Conservation (phyloP, 805 yeast genomes). For the Lachancea sp. region DNA sequence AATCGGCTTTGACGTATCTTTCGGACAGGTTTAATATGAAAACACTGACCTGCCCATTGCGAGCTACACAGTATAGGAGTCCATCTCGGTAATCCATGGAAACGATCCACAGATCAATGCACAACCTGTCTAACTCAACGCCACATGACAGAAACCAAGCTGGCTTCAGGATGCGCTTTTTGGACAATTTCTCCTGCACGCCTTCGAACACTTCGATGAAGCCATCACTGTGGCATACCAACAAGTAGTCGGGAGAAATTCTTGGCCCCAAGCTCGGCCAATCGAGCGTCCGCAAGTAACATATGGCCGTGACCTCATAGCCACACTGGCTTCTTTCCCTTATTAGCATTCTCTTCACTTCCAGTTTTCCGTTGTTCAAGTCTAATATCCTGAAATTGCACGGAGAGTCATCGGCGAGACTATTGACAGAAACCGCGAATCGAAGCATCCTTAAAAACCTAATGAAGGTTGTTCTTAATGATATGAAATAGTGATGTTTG, state of each 20-base stretch:
- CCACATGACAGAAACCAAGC: slow-evolving; percentile 19
- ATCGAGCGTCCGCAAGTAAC: slow-evolving; percentile 20
- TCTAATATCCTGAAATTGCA: slow-evolving; percentile 22
- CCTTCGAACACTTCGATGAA: slow-evolving; percentile 25
- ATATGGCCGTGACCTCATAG: slow-evolving; percentile 21
- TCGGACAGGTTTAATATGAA: slow-evolving; percentile 25
- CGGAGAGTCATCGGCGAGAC: slow-evolving; percentile 13
- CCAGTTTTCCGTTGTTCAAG: slow-evolving; percentile 12
- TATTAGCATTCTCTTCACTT: slow-evolving; percentile 11
- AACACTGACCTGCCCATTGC: slow-evolving; percentile 21
- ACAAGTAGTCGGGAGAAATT: slow-evolving; percentile 29
- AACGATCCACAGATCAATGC: slow-evolving; percentile 15
- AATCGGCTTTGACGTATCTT: slow-evolving; percentile 21
- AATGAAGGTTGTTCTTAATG: too few relatives aligned
- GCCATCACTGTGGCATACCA: slow-evolving; percentile 28
- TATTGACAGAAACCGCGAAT: slow-evolving; percentile 24
- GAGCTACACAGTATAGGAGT: slow-evolving; percentile 23
- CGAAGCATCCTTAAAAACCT: too few relatives aligned
- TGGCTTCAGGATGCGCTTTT: slow-evolving; percentile 14
- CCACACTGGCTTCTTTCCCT: slow-evolving; percentile 1
- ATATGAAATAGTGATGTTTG: not conserved
- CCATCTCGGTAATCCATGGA: slow-evolving; percentile 25
- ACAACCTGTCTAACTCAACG: slow-evolving; percentile 10
- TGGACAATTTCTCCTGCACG: slow-evolving; percentile 16
- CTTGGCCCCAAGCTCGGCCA: slow-evolving; percentile 10